Evolutionary conservation across 2,329 filamentous ascomycete genomes (phyloP).

Genomic region (Penicillium sp.): DNA sequence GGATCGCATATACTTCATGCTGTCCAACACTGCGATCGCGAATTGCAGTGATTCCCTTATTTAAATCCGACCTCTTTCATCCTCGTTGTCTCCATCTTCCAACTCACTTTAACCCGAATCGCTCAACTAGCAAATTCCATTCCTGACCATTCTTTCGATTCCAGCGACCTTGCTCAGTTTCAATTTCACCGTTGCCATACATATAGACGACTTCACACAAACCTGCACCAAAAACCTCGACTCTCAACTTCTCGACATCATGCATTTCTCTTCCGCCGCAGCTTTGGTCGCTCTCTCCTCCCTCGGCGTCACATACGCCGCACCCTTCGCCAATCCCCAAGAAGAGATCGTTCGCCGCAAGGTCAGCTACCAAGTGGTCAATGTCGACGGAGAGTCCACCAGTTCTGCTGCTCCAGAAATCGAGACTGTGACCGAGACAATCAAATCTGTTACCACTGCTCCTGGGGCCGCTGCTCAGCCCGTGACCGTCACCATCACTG

Average conservation of each 20-base stretch:
- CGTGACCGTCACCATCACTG: slow-evolving; percentile 29
- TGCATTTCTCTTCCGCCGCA: slow-evolving; percentile 38
- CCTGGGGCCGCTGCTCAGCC: slow-evolving; percentile 13
- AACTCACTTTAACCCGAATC: not conserved
- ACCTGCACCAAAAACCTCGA: not conserved
- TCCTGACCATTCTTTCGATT: slow-evolving; percentile 1
- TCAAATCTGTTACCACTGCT: slow-evolving; percentile 28
- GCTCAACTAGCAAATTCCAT: not conserved
- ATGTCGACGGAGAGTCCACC: slow-evolving; percentile 37
- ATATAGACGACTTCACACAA: not conserved
- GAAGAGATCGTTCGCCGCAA: slow-evolving; percentile 36
- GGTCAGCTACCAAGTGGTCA: slow-evolving; percentile 40
- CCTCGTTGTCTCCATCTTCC: not conserved
- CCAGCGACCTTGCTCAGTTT: not conserved
- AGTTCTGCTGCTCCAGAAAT: slow-evolving; percentile 27
- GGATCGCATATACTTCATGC: slow-evolving; percentile 20
- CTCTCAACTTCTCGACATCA: slow-evolving; percentile 24
- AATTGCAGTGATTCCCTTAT: slow-evolving; percentile 14
- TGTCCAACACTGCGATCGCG: slow-evolving; percentile 14
- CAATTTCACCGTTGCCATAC: not conserved
- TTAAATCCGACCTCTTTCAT: slow-evolving; percentile 20
- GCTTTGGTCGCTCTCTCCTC: slow-evolving; percentile 38
- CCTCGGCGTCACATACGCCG: slow-evolving; percentile 35
- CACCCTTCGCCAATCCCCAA: slow-evolving; percentile 34
- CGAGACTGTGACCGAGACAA: slow-evolving; percentile 30